phyloP scores from a whole-genome alignment of 352 stramenopile species.

The Aphanomyces invadans region DNA sequence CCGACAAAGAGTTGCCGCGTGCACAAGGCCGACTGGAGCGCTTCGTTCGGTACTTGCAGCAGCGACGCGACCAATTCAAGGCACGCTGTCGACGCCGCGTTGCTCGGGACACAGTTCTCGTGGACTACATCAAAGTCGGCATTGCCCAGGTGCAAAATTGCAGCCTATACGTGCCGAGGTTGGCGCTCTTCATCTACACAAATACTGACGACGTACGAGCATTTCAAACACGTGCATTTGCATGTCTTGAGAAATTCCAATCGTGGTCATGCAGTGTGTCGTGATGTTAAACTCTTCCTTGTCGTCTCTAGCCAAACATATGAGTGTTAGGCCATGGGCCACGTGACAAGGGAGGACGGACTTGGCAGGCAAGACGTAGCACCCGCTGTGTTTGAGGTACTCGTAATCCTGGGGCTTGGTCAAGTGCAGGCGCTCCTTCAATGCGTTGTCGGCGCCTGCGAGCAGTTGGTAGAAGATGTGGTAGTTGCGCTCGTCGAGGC shows the following conservation, averaged over 20 bases:
- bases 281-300: constrained; percentile 80
- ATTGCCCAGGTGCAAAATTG: constrained; percentile 83
- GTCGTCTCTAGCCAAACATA: constrained; percentile 38
- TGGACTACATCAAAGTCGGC: constrained; percentile 79
- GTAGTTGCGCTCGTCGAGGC: constrained; percentile 92
- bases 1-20: constrained; percentile 82
- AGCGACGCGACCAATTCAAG: constrained; percentile 64
- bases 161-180: constrained; percentile 40
- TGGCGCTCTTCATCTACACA: no score
- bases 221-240: constrained; percentile 83
- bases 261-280: constrained; percentile 77
- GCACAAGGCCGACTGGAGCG: constrained; percentile 61
- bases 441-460: constrained; percentile 59
- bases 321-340: constrained; percentile 1
- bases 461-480: constrained; percentile 96
- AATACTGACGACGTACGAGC: constrained; percentile 27
- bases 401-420: constrained; percentile 76
- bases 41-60: constrained; percentile 67
- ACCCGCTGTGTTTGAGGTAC: constrained; percentile 83
- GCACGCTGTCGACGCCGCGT: constrained; percentile 36
- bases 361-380: constrained; percentile 66
- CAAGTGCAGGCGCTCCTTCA: constrained; percentile 60
- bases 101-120: constrained; percentile 56
- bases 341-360: constrained; percentile 28
- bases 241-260: constrained; percentile 73